phyloP scores from a whole-genome alignment of 352 stramenopile species.

The Globisporangium ultimum region DNA sequence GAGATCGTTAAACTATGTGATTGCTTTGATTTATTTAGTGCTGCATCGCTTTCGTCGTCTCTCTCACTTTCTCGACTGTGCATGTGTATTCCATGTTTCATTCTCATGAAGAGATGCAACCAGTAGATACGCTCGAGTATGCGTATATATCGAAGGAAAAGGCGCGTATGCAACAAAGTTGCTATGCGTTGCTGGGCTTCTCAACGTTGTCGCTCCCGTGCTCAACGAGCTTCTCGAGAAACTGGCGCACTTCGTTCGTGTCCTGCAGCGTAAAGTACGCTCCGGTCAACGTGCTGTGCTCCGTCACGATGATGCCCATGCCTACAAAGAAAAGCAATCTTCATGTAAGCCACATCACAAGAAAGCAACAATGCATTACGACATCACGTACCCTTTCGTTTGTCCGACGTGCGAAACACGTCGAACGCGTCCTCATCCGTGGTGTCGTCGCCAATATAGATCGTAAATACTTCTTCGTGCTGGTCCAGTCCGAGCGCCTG shows the following conservation, averaged over 20 bases:
- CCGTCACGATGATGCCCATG: constrained; percentile 82
- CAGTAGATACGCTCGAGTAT: too few relatives aligned
- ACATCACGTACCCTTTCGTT: constrained; percentile 35
- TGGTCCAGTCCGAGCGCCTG: constrained; percentile 68
- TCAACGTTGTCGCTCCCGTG: constrained; percentile 15
- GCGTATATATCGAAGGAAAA: too few relatives aligned
- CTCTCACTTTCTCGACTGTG: too few relatives aligned
- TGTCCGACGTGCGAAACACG: constrained; percentile 50
- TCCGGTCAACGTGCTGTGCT: constrained; percentile 62
- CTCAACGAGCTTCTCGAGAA: constrained; percentile 65
- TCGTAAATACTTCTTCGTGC: constrained; percentile 81
- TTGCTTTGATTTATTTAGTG: too few relatives aligned
- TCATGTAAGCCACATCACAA: background rate
- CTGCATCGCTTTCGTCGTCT: too few relatives aligned
- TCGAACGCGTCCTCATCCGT: constrained; percentile 87
- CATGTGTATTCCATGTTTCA: too few relatives aligned
- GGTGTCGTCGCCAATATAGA: constrained; percentile 91
- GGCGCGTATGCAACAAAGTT: too few relatives aligned
- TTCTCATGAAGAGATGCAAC: too few relatives aligned
- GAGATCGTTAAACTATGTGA: too few relatives aligned
- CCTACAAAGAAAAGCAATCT: constrained; percentile 18
- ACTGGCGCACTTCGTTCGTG: constrained; percentile 67
- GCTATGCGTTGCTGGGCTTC: constrained; percentile 7
- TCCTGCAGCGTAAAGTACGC: constrained; percentile 79
- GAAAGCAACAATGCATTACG: too few relatives aligned